These are phyloP conservation scores for Penicillium griseofulvum DNA, from an alignment of 2,329 filamentous ascomycete species.

Conservation along the genomic window DNA sequence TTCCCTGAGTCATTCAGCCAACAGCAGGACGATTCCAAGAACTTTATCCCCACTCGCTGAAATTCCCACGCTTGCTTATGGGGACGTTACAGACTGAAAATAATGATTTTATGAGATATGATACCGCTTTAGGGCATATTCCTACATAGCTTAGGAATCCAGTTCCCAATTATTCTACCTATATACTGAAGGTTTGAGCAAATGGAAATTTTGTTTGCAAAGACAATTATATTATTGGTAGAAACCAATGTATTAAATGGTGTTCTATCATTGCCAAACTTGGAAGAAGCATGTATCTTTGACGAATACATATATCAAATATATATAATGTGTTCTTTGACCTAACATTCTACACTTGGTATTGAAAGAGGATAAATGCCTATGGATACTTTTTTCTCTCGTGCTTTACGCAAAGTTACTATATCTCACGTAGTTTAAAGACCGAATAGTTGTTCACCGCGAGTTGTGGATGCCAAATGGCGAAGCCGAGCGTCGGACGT, in stretches of 20 bases:
- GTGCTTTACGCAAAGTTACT: background rate
- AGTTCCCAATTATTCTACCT: background rate
- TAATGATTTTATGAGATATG: slow-evolving; percentile 4
- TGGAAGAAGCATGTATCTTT: too few relatives aligned
- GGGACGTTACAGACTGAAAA: background rate
- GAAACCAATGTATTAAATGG: background rate
- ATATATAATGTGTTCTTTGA: too few relatives aligned
- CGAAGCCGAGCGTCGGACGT: background rate
- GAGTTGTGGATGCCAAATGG: background rate
- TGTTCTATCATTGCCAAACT: too few relatives aligned
- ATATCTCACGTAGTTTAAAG: too few relatives aligned
- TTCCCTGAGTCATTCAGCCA: slow-evolving; percentile 69
- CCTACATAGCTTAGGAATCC: background rate
- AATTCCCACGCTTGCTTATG: background rate
- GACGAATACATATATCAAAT: too few relatives aligned
- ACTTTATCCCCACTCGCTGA: slow-evolving; percentile 56
- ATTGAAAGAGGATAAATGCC: too few relatives aligned
- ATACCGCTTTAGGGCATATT: background rate
- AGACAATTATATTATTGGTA: background rate
- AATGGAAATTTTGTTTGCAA: background rate
- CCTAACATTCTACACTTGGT: too few relatives aligned
- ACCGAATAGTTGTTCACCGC: too few relatives aligned
- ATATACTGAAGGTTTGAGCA: background rate
- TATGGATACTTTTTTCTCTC: too few relatives aligned
- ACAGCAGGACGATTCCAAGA: slow-evolving; percentile 66